A percentile compares a stretch with the other conserved stretches of the same genome.
These are phyloP conservation scores for Yarrowia sp. DNA, from an alignment of 805 yeast species.

Conservation along the genomic window DNA sequence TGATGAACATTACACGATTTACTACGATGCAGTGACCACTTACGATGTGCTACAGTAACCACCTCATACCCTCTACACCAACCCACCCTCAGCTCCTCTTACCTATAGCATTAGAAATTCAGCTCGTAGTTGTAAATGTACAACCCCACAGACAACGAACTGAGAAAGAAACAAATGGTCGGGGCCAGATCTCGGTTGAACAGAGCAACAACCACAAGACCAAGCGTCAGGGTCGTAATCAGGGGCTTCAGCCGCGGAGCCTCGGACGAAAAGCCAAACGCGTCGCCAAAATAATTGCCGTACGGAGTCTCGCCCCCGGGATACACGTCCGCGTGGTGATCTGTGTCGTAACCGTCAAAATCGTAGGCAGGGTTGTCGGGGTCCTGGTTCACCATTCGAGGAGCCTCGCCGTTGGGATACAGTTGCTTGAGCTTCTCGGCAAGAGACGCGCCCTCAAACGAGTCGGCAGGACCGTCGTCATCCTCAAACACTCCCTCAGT, in stretches of 20 bases:
- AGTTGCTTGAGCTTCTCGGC: slow-evolving; percentile 7
- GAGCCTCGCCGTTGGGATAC: background rate
- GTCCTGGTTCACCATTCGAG: background rate
- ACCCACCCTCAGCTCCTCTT: background rate
- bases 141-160: slow-evolving; percentile 6
- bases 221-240: background rate
- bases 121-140: slow-evolving; percentile 21
- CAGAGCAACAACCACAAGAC: slow-evolving; percentile 3
- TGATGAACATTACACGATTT: no score
- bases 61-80: no score
- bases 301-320: background rate
- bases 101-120: background rate
- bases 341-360: slow-evolving; percentile 8
- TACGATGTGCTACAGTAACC: no score
- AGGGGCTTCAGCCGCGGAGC: slow-evolving; percentile 17
- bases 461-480: background rate
- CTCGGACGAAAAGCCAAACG: slow-evolving; percentile 9
- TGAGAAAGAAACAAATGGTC: slow-evolving; percentile 1
- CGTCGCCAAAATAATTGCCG: background rate
- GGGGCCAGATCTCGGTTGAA: slow-evolving; percentile 17
- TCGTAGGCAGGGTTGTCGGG: background rate
- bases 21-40: no score
- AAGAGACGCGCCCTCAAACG: slow-evolving; percentile 3
- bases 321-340: background rate
- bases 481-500: background rate